Evolutionary conservation across 106 monocot genomes (phyloP), one percentile per base, ranked within the genome.

Genomic region (Dendrobium nobile): DNA sequence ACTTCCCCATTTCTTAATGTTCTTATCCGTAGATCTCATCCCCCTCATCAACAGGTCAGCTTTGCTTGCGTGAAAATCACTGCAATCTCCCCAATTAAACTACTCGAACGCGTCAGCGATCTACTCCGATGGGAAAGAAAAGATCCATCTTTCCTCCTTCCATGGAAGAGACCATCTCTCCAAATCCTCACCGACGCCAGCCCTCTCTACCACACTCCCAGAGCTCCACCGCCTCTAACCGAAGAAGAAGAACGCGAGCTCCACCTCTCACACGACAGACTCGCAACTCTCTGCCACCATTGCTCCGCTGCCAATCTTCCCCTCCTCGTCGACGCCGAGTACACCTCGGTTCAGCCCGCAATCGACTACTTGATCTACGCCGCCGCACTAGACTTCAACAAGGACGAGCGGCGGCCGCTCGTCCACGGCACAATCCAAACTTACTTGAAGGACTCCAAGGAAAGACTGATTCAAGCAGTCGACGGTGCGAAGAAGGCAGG

Each of bases 331-430:
- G 98, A 99, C 73, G 98, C 95, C 6, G 95, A 99, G 85, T 99
- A 99, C 91, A 85, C 98, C 0, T 87, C 98, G 0, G 93, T 99
- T 40, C 98, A 99, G 77, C 98, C 98, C 0, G 92, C 95, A 20
- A 95, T 95, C 55, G 98, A 99, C 75, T 88, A 99, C 89, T 78
- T 99, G 58, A 89, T 90, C 0, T 99, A 84, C 65, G 54, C 84
- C 0, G 98, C 87, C 7, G 89, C 88, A 5, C 47, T 88, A 9
- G 22, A 82, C 17, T 99, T 90, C 84, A 95, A 99, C 80, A 5
- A 43, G 16, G 82, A 68, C 0, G 77, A 78, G 0, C 33, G 18
- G 9, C 91, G 18, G 9, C 91, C 95, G 24, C 20, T 95, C 40
- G 92, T 99, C 26, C 91, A 86, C 73, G 89, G 88, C n/a, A 99